Evolutionary conservation across 306 rosid genomes (phyloP), one percentile per base, ranked within the genome.

Genomic region (Rubus idaeus): DNA sequence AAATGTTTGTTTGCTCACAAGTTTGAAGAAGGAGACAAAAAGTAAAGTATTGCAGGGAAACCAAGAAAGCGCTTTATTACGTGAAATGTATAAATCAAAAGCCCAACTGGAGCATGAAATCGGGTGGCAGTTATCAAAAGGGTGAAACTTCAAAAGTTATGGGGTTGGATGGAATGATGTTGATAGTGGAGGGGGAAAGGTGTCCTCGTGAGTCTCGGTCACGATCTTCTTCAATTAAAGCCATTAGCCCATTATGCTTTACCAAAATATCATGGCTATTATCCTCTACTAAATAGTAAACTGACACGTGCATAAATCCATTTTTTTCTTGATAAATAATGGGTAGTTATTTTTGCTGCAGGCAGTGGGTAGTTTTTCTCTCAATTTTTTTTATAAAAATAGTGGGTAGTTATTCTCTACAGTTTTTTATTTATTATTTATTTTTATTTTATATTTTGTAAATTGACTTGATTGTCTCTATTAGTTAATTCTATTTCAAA

Each of bases 41-140:
- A 77, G 77, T 81, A 86, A 78, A 73, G 18, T 44, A 76, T 81
- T 80, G 86, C 84, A 84, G 82, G 86, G 84, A 86, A 88, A 84
- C 88, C 90, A 87, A 89, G 83, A 91, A 88, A 89, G 75, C 86
- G 75, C 91, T 87, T 91, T 86, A 75, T 76, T 70, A 76, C 72
- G 55, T 60, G 77, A 58, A 76, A 46, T 68, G 66, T 52, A 49
- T 50, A 56, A 63, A 26, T 16, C 45, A 68, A 51, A 63, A 68
- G 41, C n/a, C 37, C 8, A 69, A 23, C 30, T 71, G 67, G 78
- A 73, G 80, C 82, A 52, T 73, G 82, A 78, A 84, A 80, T 86
- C 79, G 75, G 77, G 89, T 87, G 91, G 90, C 82, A 35, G 83
- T 69, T 86, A 80, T 75, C 65, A 61, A 87, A 78, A 71, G 85